Percentiles rank a stretch among this genome's conserved stretches.
Evolutionary conservation across 306 rosid species (phyloP).

Genomic region (Malus orientalis): DNA sequence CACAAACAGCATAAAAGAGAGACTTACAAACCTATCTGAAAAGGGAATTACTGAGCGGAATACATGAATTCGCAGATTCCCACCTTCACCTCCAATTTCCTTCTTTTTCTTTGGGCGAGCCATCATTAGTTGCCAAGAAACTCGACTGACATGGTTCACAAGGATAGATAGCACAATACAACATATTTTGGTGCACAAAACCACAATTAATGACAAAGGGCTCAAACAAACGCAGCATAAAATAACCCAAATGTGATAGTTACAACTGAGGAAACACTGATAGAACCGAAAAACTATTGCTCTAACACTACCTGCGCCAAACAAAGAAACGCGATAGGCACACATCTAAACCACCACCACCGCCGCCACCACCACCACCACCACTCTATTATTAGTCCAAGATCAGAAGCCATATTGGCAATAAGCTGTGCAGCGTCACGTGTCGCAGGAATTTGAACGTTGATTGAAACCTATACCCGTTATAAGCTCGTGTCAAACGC

Average conservation of each 20-base stretch:
- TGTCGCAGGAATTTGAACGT: slow-evolving; percentile 67
- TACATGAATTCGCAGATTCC: too few relatives aligned
- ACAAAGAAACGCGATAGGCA: slow-evolving; percentile 39
- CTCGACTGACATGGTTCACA: slow-evolving; percentile 40
- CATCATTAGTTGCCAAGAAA: slow-evolving; percentile 82
- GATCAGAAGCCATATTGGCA: slow-evolving; percentile 56
- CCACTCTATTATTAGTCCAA: slow-evolving; percentile 56
- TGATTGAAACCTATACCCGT: slow-evolving; percentile 48
- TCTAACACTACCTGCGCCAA: slow-evolving; percentile 64
- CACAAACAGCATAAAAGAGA: slow-evolving; percentile 5
- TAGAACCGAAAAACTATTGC: background rate
- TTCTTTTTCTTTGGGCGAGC: slow-evolving; percentile 36
- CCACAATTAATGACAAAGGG: background rate
- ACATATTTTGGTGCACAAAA: background rate
- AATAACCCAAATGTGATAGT: background rate
- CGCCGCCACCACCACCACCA: slow-evolving; percentile 26
- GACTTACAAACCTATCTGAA: slow-evolving; percentile 14
- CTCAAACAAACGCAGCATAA: background rate
- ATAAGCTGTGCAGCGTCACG: slow-evolving; percentile 71
- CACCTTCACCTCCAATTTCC: slow-evolving; percentile 31
- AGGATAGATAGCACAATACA: slow-evolving; percentile 16
- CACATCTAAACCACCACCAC: slow-evolving; percentile 62
- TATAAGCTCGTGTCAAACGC: slow-evolving; percentile 17
- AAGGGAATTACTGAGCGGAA: too few relatives aligned
- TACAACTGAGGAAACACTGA: slow-evolving; percentile 1